A percentile compares a stretch with the other conserved stretches of the same genome.
Evolutionary conservation across 2,329 filamentous ascomycete species (phyloP).

Genomic region (Cercospora janseana): DNA sequence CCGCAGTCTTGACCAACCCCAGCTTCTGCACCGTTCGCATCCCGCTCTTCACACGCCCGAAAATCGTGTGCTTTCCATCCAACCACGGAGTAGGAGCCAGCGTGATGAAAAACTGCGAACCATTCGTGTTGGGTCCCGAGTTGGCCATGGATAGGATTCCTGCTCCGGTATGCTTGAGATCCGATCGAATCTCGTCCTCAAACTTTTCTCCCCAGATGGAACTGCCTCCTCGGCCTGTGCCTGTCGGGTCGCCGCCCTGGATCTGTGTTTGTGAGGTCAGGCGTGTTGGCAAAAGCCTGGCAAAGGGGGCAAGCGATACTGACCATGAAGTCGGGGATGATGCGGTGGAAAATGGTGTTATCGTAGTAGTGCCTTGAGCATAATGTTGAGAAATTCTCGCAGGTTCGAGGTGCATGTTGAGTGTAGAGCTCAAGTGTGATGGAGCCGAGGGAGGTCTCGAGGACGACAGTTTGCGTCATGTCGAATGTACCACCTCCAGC

Average conservation of each 20-base stretch:
- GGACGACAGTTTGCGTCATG: slow-evolving; percentile 75
- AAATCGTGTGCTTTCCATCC: slow-evolving; percentile 96
- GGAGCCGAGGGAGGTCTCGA: slow-evolving; percentile 84
- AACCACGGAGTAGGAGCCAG: slow-evolving; percentile 93
- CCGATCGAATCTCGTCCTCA: slow-evolving; percentile 79
- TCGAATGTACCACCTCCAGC: not conserved
- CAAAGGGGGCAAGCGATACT: slow-evolving; percentile 54
- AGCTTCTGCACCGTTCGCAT: slow-evolving; percentile 82
- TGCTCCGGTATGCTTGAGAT: slow-evolving; percentile 68
- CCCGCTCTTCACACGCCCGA: slow-evolving; percentile 82
- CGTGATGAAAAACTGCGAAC: slow-evolving; percentile 94
- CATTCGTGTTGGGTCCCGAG: slow-evolving; percentile 87
- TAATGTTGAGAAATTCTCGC: slow-evolving; percentile 71
- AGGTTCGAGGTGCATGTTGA: slow-evolving; percentile 69
- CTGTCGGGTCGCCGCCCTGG: slow-evolving; percentile 72
- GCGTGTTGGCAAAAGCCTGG: not conserved
- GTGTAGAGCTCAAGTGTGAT: slow-evolving; percentile 89
- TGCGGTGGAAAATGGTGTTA: slow-evolving; percentile 79
- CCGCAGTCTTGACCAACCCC: slow-evolving; percentile 79
- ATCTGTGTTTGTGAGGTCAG: not conserved
- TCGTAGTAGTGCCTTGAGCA: slow-evolving; percentile 84
- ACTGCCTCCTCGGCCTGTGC: slow-evolving; percentile 82
- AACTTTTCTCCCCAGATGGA: slow-evolving; percentile 94
- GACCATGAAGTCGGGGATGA: slow-evolving; percentile 92
- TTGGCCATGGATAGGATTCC: slow-evolving; percentile 92